Percentiles rank a stretch among this genome's conserved stretches.
phyloP scores from a whole-genome alignment of 2,329 filamentous ascomycete genomes.

The Colletotrichum melonis region DNA sequence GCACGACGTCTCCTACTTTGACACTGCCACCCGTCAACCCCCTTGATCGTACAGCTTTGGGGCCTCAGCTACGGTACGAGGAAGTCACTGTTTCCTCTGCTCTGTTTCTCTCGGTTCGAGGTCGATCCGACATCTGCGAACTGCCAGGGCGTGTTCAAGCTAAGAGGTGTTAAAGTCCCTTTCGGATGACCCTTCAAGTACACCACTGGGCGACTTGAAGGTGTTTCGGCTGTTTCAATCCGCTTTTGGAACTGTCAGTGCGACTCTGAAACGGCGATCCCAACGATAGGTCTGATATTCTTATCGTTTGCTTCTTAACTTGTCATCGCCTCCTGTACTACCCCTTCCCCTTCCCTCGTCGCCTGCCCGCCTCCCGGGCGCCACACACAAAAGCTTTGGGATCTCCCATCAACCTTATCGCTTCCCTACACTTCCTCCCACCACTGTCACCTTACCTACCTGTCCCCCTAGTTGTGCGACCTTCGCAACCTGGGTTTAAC shows the following conservation, averaged over 20 bases:
- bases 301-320: constrained; percentile 38
- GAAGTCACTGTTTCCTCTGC: constrained; percentile 31
- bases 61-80: constrained; percentile 8
- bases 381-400: constrained; percentile 36
- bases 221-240: constrained; percentile 55
- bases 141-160: constrained; percentile 37
- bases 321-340: constrained; percentile 31
- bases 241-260: constrained; percentile 48
- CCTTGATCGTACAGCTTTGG: constrained; percentile 26
- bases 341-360: constrained; percentile 25
- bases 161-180: constrained; percentile 38
- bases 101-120: constrained; percentile 38
- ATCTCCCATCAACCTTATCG: constrained; percentile 36
- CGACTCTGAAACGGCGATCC: constrained; percentile 53
- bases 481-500: constrained; percentile 30
- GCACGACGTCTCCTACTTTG: constrained; percentile 13
- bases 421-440: constrained; percentile 3
- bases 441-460: constrained; percentile 25
- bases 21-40: constrained; percentile 19
- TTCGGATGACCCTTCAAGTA: constrained; percentile 39
- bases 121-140: constrained; percentile 37
- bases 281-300: constrained; percentile 46
- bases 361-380: constrained; percentile 29
- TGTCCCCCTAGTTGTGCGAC: constrained; percentile 30
- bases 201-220: constrained; percentile 44